Conservation (phyloP, 1,139 yeast genomes). For the Ogataea hybrid region DNA sequence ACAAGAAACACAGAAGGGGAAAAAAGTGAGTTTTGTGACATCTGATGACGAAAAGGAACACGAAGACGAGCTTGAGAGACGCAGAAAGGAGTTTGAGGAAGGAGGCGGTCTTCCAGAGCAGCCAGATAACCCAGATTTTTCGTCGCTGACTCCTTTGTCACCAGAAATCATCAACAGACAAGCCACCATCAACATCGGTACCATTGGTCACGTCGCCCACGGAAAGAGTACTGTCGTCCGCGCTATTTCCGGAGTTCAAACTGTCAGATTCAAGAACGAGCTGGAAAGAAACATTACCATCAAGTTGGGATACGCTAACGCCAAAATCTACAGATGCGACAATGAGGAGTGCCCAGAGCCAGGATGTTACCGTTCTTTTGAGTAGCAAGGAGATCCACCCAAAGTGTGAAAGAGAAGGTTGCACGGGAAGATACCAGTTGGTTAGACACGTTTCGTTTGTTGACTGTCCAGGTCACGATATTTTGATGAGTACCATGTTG, state of each 20-base stretch:
- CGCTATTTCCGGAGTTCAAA: constrained; percentile 98
- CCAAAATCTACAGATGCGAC: too few species aligned
- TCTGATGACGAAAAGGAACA: constrained; percentile 59
- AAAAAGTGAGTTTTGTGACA: constrained; percentile 82
- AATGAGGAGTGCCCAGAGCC: too few species aligned
- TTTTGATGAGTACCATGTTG: too few species aligned
- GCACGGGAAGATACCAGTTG: too few species aligned
- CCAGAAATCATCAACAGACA: constrained; percentile 98
- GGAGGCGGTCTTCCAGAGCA: constrained; percentile 99
- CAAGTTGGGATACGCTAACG: too few species aligned
- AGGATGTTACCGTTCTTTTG: too few species aligned
- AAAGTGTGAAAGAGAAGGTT: too few species aligned
- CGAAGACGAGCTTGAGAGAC: constrained; percentile 62
- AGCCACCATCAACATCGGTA: constrained; percentile 98
- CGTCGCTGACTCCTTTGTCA: constrained; percentile 76
- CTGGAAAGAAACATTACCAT: too few species aligned
- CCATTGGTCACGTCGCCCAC: constrained; percentile 99
- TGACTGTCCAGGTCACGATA: too few species aligned
- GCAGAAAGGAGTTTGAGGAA: constrained; percentile 86
- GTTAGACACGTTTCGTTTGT: too few species aligned
- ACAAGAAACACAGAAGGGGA: constrained; percentile 39
- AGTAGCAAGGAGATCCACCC: too few species aligned
- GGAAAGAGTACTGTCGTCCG: constrained; percentile 98
- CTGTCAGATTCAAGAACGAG: constrained; percentile 98
- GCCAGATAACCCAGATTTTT: constrained; percentile 83